phyloP scores from a whole-genome alignment of 495 filamentous ascomycete genomes.

The Tuber umbilicatum region DNA sequence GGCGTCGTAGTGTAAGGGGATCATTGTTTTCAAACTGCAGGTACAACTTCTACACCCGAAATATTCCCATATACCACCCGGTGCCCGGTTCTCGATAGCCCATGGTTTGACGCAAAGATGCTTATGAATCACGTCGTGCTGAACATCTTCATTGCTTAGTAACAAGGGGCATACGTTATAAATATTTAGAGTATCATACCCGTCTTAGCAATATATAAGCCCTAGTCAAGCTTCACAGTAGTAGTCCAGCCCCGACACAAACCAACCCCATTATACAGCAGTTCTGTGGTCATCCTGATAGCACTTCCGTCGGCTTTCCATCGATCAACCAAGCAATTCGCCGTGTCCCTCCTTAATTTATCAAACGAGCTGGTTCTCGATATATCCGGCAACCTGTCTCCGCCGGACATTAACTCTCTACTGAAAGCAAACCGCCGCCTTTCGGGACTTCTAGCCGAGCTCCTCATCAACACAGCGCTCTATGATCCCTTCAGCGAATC shows the following conservation, averaged over 20 bases:
- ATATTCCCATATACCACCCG: too few species aligned
- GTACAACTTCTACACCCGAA: too few species aligned
- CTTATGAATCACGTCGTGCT: neutral
- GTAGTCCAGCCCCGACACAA: neutral
- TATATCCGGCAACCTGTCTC: constrained; percentile 9
- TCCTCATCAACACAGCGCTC: constrained; percentile 11
- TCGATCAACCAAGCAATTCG: neutral
- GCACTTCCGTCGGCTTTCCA: neutral
- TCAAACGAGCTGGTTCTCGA: constrained; percentile 25
- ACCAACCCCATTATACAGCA: neutral
- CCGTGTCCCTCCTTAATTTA: constrained; percentile 20
- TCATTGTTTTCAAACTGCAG: too few species aligned
- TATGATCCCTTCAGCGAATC: constrained; percentile 9
- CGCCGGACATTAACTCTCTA: constrained; percentile 20
- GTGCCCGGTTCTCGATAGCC: neutral
- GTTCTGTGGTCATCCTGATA: neutral
- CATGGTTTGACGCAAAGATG: neutral
- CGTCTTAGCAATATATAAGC: neutral
- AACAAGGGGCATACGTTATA: neutral
- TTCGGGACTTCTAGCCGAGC: constrained; percentile 17
- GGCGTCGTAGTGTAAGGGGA: too few species aligned
- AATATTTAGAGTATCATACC: too few species aligned
- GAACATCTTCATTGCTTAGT: neutral
- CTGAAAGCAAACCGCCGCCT: constrained; percentile 18
- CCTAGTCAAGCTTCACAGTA: neutral